Percentiles rank a stretch among this genome's conserved stretches.
Evolutionary conservation across 2,329 filamentous ascomycete species (phyloP).

Genomic region (Tolypocladium pustulatum): DNA sequence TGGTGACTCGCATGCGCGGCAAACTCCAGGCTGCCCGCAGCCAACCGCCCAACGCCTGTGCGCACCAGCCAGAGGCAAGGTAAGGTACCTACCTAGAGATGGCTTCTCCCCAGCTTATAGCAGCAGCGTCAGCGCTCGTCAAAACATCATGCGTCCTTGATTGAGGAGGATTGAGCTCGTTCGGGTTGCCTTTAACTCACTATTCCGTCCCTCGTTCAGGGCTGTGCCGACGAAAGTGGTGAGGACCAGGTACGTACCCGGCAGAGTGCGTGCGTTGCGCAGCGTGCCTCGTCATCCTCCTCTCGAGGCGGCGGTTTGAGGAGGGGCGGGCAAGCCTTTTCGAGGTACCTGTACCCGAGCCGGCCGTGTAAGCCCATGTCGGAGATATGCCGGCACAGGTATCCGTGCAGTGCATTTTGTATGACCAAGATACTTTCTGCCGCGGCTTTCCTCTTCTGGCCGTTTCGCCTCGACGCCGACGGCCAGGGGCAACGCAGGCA

Average conservation of each 20-base stretch:
- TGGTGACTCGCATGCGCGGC: neutral
- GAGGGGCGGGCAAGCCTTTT: slow-evolving; percentile 2
- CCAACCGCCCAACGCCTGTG: neutral
- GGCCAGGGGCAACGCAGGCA: no score
- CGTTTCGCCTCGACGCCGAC: neutral
- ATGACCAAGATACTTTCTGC: neutral
- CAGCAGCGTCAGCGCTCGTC: neutral
- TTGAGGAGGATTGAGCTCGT: neutral
- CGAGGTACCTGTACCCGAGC: slow-evolving; percentile 9
- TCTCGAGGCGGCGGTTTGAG: slow-evolving; percentile 6
- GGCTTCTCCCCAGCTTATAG: neutral
- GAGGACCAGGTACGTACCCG: neutral
- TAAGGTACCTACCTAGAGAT: neutral
- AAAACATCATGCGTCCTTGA: neutral
- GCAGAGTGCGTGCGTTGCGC: neutral
- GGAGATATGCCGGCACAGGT: slow-evolving; percentile 7
- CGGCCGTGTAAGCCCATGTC: slow-evolving; percentile 1
- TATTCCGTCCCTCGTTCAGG: neutral
- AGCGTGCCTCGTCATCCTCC: slow-evolving; percentile 30
- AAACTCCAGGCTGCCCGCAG: neutral
- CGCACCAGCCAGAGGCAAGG: neutral
- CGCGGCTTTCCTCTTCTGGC: neutral
- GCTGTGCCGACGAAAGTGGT: neutral
- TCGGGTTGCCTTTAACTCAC: no score
- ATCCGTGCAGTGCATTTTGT: neutral